phyloP scores from a whole-genome alignment of 2,329 filamentous ascomycete species.

The Colletotrichum aenigma region DNA sequence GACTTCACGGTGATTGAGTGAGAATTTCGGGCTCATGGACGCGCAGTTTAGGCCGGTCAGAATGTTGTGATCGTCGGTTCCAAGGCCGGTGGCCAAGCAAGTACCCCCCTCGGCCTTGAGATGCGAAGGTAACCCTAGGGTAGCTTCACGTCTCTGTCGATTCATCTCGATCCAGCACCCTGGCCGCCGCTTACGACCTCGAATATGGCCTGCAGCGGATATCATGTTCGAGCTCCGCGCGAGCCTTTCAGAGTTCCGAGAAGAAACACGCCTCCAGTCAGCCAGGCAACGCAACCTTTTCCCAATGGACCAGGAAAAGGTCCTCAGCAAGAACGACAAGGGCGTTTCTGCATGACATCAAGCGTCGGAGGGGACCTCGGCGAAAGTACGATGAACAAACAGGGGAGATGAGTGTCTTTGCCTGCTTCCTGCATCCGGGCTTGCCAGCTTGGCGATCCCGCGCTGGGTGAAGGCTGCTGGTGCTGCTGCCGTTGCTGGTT shows the following conservation, averaged over 20 bases:
- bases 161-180: conserved; percentile 16
- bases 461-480: neutral
- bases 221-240: conserved; percentile 4
- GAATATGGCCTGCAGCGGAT: conserved; percentile 5
- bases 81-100: conserved; percentile 4
- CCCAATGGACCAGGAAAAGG: neutral
- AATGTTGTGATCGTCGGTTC: conserved; percentile 6
- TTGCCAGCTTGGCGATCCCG: conserved; percentile 17
- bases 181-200: conserved; percentile 2
- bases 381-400: neutral
- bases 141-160: neutral
- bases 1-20: neutral
- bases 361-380: conserved; percentile 5
- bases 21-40: neutral
- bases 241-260: neutral
- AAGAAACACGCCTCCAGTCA: neutral
- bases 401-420: conserved; percentile 19
- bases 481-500: neutral
- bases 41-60: neutral
- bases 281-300: neutral
- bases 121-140: conserved; percentile 6
- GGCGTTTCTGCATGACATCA: conserved; percentile 16
- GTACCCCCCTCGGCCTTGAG: neutral
- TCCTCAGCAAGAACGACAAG: neutral
- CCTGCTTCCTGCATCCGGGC: conserved; percentile 18